Base-by-base conservation (phyloP, 2,329 filamentous ascomycete genomes). In the Neofusicoccum sp. region DNA sequence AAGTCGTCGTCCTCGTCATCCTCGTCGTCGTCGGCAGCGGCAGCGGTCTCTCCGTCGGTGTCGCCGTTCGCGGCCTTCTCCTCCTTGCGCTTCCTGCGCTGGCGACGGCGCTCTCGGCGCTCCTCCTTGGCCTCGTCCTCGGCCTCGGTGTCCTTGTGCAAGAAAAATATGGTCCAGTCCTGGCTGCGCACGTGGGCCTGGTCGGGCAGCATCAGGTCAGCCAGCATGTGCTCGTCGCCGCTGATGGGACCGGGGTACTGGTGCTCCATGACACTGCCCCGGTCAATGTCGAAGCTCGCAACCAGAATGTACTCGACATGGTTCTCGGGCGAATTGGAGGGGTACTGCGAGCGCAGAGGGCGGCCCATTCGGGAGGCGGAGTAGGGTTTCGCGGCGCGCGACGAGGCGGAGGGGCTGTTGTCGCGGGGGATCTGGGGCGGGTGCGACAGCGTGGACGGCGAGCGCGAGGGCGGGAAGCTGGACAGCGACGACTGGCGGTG, bases 261-360 rank as follows among this genome's bases (percentile, higher is more conserved):
- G 75, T 99, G 93, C 75, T 99, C 95, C 95, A 99, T 98, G 70
- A 97, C 88, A 50, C 94, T 94, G 3, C 95, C 95, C 60, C 92
- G 88, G 76, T 98, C 94, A 71, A 98, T 96, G 77, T 98, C 93
- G 78, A 99, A 99, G 2, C 93, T 96, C 3, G 95, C 95, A 61
- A 99, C 95, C 60, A 99, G 83, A 60, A 99, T 98, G 74, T 98
- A 99, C 76, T 99, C 95, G 78, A 99, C 95, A 89, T 99, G 95
- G 71, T 95, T 96, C 75, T 98, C 80, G 62, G 76, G 70, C 56
- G 76, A 76, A 65, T 79, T 74, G 58, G 76, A 70, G 22, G 81
- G 81, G 66, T 83, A 84, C 66, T 83, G 81, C 41, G 80, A 80
- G 63, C 77, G 78, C 65, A 81, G 72, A 60, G 68, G 71, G 22